Evolutionary conservation across 177 flowering plant genomes (phyloP).

Genomic region (Vitis hybrid): DNA sequence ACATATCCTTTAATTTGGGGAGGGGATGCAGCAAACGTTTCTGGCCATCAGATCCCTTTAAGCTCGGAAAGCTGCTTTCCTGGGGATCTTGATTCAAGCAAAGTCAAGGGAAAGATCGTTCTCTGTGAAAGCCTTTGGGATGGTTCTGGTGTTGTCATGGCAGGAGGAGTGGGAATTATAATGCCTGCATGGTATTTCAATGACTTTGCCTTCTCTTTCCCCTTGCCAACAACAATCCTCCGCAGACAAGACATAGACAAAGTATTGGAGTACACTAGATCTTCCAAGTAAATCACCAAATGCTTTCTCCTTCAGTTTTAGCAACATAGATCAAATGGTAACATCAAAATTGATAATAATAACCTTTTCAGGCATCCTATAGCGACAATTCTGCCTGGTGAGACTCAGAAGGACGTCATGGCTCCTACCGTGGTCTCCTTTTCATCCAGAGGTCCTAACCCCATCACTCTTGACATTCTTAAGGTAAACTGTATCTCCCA

Average conservation of each 20-base stretch:
- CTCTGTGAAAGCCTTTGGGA: conserved; percentile 21
- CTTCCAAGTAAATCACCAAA: conserved; percentile 21
- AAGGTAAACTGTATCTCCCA: conserved; percentile 17
- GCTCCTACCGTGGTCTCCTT: conserved; percentile 29
- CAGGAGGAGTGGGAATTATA: conserved; percentile 26
- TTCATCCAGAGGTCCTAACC: conserved; percentile 33
- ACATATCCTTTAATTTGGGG: conserved; percentile 22
- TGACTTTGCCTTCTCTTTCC: conserved; percentile 19
- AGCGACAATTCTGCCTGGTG: conserved; percentile 26
- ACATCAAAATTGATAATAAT: no score
- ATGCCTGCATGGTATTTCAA: background rate
- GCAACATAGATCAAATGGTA: no score
- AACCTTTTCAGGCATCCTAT: conserved; percentile 18
- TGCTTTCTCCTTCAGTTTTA: background rate
- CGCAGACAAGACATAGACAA: background rate
- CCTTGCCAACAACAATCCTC: conserved; percentile 24
- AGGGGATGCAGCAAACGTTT: conserved; percentile 24
- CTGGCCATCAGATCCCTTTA: conserved; percentile 10
- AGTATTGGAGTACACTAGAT: conserved; percentile 25
- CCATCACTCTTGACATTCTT: conserved; percentile 27
- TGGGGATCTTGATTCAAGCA: conserved; percentile 19
- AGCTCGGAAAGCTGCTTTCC: conserved; percentile 21
- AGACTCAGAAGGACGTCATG: conserved; percentile 14
- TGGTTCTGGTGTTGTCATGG: conserved; percentile 24
- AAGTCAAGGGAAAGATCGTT: conserved; percentile 32